phyloP scores from a whole-genome alignment of 2,329 filamentous ascomycete species.

The Aureobasidium melanogenum region DNA sequence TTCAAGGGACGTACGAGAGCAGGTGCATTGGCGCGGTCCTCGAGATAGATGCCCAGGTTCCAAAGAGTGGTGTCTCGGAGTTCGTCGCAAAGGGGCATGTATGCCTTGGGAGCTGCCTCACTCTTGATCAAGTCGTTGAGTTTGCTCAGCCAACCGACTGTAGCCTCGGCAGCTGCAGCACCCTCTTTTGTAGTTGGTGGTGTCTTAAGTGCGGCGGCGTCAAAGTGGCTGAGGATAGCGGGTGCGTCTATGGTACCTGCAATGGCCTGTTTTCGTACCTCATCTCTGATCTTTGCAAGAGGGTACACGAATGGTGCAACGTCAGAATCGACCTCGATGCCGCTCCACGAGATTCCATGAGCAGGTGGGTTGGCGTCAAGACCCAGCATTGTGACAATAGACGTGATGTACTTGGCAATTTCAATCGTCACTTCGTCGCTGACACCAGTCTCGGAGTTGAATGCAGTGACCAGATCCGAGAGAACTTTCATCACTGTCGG shows the following conservation, averaged over 20 bases:
- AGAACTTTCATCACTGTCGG: constrained; percentile 70
- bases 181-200: constrained; percentile 10
- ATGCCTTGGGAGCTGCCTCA: constrained; percentile 54
- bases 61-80: constrained; percentile 76
- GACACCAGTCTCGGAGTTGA: constrained; percentile 51
- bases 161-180: constrained; percentile 39
- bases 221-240: constrained; percentile 20
- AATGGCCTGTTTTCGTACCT: constrained; percentile 48
- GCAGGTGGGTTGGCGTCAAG: constrained; percentile 51
- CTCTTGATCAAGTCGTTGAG: constrained; percentile 45
- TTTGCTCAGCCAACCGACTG: constrained; percentile 50
- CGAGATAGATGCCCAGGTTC: constrained; percentile 76
- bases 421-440: constrained; percentile 40
- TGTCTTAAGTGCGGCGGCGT: constrained; percentile 16
- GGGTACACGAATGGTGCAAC: constrained; percentile 55
- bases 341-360: constrained; percentile 53
- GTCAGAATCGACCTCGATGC: constrained; percentile 51
- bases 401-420: constrained; percentile 70
- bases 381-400: constrained; percentile 76
- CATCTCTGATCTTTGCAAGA: constrained; percentile 48
- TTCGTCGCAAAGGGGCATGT: constrained; percentile 67
- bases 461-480: constrained; percentile 65
- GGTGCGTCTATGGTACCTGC: constrained; percentile 36
- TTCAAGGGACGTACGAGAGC: constrained; percentile 66
- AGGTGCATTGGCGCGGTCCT: constrained; percentile 62